phyloP scores from a whole-genome alignment of 805 yeast genomes.

The Saccharomycopsis sp. region DNA sequence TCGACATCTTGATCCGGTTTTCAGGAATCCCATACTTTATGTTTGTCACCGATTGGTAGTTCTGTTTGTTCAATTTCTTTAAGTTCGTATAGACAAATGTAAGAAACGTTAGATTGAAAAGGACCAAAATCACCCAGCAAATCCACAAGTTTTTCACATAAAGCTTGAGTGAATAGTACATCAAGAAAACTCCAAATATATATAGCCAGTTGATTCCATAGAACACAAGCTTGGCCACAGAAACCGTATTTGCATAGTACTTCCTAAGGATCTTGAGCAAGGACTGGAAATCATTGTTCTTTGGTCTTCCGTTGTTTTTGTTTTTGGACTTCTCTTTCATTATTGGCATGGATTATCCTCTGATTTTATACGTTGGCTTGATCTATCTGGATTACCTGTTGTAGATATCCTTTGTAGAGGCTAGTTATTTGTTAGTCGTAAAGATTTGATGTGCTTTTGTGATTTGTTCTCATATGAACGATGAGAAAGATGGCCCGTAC shows the following conservation, averaged over 20 bases:
- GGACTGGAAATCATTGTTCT: neutral
- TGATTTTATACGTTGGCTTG: too few species aligned
- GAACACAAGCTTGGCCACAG: neutral
- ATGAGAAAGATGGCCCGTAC: too few species aligned
- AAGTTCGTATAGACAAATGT: conserved; percentile 16
- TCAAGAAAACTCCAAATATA: conserved; percentile 7
- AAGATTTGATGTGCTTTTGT: too few species aligned
- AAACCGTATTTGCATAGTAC: neutral
- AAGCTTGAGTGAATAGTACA: conserved; percentile 17
- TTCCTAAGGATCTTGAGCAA: neutral
- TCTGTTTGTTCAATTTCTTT: conserved; percentile 15
- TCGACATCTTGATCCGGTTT: conserved; percentile 5
- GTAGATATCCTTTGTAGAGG: too few species aligned
- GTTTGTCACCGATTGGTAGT: neutral
- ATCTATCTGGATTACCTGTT: too few species aligned
- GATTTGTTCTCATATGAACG: too few species aligned
- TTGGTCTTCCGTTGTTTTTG: neutral
- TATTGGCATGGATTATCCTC: too few species aligned
- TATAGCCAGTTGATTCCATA: conserved; percentile 18
- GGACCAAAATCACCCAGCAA: conserved; percentile 16
- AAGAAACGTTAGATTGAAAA: conserved; percentile 9
- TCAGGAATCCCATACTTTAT: conserved; percentile 7
- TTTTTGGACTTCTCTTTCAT: neutral
- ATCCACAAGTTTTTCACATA: conserved; percentile 17
- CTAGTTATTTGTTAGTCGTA: too few species aligned